A percentile compares a stretch with the other conserved stretches of the same genome.
Conservation (phyloP, 2,329 filamentous ascomycete species). For the Beauveria australis region DNA sequence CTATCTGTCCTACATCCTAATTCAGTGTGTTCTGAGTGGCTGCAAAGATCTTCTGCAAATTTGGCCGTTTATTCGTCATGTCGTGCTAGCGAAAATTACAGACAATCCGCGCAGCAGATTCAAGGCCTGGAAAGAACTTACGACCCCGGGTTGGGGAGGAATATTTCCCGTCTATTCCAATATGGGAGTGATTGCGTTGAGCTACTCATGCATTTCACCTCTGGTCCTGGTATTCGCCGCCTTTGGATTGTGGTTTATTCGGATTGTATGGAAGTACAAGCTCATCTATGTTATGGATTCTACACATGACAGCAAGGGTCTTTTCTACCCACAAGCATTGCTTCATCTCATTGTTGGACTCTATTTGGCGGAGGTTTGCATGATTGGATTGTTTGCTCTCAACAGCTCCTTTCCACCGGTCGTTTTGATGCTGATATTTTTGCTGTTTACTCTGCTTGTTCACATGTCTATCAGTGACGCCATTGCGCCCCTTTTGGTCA, state of each 20-base stretch:
- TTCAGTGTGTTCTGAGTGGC: conserved; percentile 79
- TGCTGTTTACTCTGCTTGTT: conserved; percentile 68
- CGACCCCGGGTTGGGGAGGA: conserved; percentile 74
- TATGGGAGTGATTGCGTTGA: conserved; percentile 72
- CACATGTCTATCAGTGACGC: conserved; percentile 67
- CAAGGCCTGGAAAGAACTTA: conserved; percentile 64
- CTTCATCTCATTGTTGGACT: conserved; percentile 78
- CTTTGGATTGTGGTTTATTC: conserved; percentile 71
- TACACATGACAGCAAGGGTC: conserved; percentile 76
- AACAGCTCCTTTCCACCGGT: conserved; percentile 59
- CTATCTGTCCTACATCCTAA: conserved; percentile 86
- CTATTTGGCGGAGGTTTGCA: conserved; percentile 73
- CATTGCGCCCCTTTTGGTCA: conserved; percentile 67
- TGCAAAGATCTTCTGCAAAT: conserved; percentile 65
- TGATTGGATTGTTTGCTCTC: conserved; percentile 78
- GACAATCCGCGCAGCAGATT: conserved; percentile 78
- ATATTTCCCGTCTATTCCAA: conserved; percentile 75
- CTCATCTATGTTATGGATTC: conserved; percentile 79
- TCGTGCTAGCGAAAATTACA: conserved; percentile 60
- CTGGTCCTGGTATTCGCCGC: conserved; percentile 76
- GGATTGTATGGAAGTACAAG: conserved; percentile 85
- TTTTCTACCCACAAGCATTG: conserved; percentile 79
- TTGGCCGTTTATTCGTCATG: conserved; percentile 49
- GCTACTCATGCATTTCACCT: conserved; percentile 80
- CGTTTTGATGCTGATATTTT: conserved; percentile 66